Base-by-base conservation (phyloP, 1,284 basidiomycete genomes). In the Boletus smithii region DNA sequence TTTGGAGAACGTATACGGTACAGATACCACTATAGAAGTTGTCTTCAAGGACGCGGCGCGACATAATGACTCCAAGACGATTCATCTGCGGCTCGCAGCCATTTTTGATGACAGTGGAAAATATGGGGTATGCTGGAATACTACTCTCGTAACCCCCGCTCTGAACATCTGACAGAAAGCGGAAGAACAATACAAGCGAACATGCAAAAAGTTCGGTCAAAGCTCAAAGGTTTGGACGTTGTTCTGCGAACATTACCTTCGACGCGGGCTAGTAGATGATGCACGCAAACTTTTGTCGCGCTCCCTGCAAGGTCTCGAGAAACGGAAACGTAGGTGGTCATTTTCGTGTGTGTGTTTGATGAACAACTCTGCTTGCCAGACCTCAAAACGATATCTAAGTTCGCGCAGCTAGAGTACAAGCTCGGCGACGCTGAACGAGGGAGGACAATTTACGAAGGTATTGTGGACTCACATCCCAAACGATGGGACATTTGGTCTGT, bases 401-500 rank as follows among this genome's bases (percentile, higher is more conserved):
- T 98, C 65, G 95, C 95, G 1, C 86, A 97, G 60, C 74, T 97
- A 27, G 97, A 99, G 69, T 99, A 97, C 72, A 94, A 90, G 67
- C 72, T 89, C 26, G 97, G 95, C 11, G 95, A 98, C 55, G 75
- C 91, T 2, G 97, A 99, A 69, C 83, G 95, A 40, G 97, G 94
- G 17, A 88, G 90, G 63, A 98, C 95, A 1, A 79, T 99, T 46
- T 99, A 97, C 53, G 97, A 99, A 66, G 97, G 95, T 30, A 89
- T 99, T 47, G 76, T 99, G 24, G 92, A 95, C 64, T 90, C 87
- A 13, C 91, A 97, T 70, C 86, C 94, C 3, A 97, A 95, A 67
- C 83, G 93, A 40, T 85, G 94, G 73, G 95, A 99, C 66, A 72
- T 98, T 33, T 99, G 97, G 95, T 90, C 88, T 48, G 77, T 98